Evolutionary conservation across 768 basidiomycete genomes (phyloP), one percentile per base, ranked within the genome.

Genomic region (Russula vinacea): DNA sequence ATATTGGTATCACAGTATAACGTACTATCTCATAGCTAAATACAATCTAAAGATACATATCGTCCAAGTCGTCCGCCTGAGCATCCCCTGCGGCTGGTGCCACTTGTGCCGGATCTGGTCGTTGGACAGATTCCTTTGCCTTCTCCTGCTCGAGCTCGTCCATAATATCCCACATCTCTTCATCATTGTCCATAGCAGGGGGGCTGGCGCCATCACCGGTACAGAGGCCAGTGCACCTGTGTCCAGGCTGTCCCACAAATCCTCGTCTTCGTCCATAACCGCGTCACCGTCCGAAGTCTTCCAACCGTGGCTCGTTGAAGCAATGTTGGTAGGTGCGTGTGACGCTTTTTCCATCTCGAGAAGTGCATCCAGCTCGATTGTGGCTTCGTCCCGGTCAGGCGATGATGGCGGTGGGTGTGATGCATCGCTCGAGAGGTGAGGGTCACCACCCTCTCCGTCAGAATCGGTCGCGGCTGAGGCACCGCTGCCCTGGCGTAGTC

Each of bases 141-240:
- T 61, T 44, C 14, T 68, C 69, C 64, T 64, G 71, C 72, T 84
- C 85, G 39, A 84, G 74, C 70, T 89, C 84, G 45, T 80, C 70
- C 58, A 90, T 75, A 47, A 87, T 78, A 67, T 85, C 81, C 86
- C 91, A 91, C 81, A 90, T 83, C 7, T 89, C 89, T 47, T 84
- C 83, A 39, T 88, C 85, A 7, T 83, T 82, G 17, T 76, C 71
- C 22, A 66, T 62, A 1, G 64, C 69, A 5, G 71, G 57, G 67
- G 55, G 14, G 13, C 59, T 13, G 50, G 50, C 58, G 65, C 29
- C 57, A 50, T 51, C 17, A 49, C 32, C 55, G 53, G 47, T 8
- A 49, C 26, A 17, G 69, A 45, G 2, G 64, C 16, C 7, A 58
- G 39, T 58, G 67, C 45, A 16, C 56, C 35, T 0, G 56, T 60